phyloP scores from a whole-genome alignment of 768 basidiomycete genomes.

The Boletus rufocinnamomeus region DNA sequence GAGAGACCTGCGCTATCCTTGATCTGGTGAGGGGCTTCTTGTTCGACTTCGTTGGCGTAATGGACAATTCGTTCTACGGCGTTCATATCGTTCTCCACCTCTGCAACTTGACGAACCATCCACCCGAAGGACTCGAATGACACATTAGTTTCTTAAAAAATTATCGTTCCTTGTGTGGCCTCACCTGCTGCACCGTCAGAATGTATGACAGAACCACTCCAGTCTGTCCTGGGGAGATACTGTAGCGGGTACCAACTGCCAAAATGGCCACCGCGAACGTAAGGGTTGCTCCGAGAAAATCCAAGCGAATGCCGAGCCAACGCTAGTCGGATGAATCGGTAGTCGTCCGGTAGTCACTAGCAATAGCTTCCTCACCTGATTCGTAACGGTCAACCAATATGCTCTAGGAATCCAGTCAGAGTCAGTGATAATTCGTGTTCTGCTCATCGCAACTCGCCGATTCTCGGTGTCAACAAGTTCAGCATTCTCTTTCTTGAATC shows the following conservation, averaged over 20 bases:
- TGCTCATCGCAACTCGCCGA: slow-evolving; percentile 43
- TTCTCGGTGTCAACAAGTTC: slow-evolving; percentile 83
- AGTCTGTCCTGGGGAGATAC: slow-evolving; percentile 77
- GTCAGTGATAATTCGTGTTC: background rate
- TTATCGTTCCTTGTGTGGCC: slow-evolving; percentile 14
- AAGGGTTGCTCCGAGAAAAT: slow-evolving; percentile 71
- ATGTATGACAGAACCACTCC: slow-evolving; percentile 80
- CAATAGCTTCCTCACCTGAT: slow-evolving; percentile 52
- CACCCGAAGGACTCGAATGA: slow-evolving; percentile 60
- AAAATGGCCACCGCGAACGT: slow-evolving; percentile 82
- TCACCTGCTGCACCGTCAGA: slow-evolving; percentile 72
- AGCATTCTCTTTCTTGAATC: slow-evolving; percentile 78
- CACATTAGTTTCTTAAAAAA: background rate
- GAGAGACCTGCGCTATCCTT: slow-evolving; percentile 58
- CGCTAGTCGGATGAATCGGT: slow-evolving; percentile 41
- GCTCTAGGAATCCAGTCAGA: slow-evolving; percentile 45
- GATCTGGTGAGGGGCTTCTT: slow-evolving; percentile 73
- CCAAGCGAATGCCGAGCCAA: slow-evolving; percentile 91
- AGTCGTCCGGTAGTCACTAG: background rate
- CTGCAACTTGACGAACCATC: slow-evolving; percentile 76
- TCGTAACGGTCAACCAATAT: slow-evolving; percentile 83
- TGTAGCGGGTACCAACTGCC: slow-evolving; percentile 70
- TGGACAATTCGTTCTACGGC: slow-evolving; percentile 83
- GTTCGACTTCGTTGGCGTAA: slow-evolving; percentile 78
- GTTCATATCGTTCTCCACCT: slow-evolving; percentile 95